These are phyloP conservation scores for Suillus americanus DNA, from an alignment of 768 basidiomycete species.

Conservation along the genomic window DNA sequence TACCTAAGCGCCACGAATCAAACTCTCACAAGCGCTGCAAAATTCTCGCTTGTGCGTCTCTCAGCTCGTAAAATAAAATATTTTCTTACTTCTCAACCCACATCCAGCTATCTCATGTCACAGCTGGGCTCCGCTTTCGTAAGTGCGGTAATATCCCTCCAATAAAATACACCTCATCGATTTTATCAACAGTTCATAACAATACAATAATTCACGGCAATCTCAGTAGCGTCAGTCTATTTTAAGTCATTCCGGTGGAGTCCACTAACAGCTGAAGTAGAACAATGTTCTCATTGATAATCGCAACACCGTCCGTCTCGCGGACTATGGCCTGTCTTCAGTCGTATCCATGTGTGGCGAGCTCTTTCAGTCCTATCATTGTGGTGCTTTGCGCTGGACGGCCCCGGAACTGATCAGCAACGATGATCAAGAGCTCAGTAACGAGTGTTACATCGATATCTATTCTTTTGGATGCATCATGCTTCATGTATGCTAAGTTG, in stretches of 20 bases:
- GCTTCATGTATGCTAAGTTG: conserved; percentile 26
- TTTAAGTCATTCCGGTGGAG: neutral
- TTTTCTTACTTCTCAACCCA: neutral
- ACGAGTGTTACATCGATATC: conserved; percentile 33
- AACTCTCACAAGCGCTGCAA: conserved; percentile 8
- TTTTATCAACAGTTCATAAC: conserved; percentile 4
- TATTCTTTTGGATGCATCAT: conserved; percentile 44
- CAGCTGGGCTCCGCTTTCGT: conserved; percentile 10
- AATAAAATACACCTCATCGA: neutral
- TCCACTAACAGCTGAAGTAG: neutral
- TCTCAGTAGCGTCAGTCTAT: conserved; percentile 9
- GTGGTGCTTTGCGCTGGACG: conserved; percentile 42
- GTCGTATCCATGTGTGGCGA: conserved; percentile 18
- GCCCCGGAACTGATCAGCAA: conserved; percentile 35
- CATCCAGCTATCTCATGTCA: conserved; percentile 4
- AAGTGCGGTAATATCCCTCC: neutral
- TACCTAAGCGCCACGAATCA: conserved; percentile 13
- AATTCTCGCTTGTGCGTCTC: conserved; percentile 20
- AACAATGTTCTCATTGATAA: conserved; percentile 35
- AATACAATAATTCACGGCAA: conserved; percentile 5
- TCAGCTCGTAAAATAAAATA: neutral
- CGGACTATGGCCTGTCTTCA: conserved; percentile 45
- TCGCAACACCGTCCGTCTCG: conserved; percentile 35
- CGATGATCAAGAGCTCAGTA: neutral
- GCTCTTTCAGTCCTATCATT: neutral